Base-by-base conservation (phyloP, 352 stramenopile genomes). In the Pythium grandisporangium region DNA sequence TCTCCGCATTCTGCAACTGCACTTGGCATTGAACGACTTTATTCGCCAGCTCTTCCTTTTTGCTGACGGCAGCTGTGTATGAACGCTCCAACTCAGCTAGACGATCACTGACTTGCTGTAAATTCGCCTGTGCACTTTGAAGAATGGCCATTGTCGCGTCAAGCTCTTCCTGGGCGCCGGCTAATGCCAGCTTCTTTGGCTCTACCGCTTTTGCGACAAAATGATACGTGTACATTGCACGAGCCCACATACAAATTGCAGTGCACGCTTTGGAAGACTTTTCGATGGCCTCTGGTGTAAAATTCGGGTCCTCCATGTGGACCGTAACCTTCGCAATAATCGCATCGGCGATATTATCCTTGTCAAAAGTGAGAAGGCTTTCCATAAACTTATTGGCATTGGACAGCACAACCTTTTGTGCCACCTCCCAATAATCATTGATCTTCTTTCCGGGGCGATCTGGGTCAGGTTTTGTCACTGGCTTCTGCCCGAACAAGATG, bases 371-470 rank as follows among this genome's bases (percentile, higher is more conserved):
- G 24, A 95, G 50, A 16, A 96, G 46, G 17, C 72, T 91, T 34
- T 95, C 74, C 63, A 96, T 76, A 45, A 97, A 95, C 37, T 90
- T 93, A 53, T 95, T 95, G 24, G 85, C 81, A 49, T 96, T 95
- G n/a, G 70, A 87, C 4, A 97, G 66, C 43, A 97, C 70, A 10
- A 91, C 69, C 22, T 95, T 95, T 43, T 95, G 78, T 0, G 77
- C 78, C 4, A 92, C 77, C 49, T 94, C 84, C 78, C 85, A 95
- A 39, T 93, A 96, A 44, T 96, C 84, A 24, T 88, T 80, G 37
- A 96, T 75, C 46, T 96, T 96, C 44, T 96, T 96, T 16, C 84
- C 84, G 0, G 83, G 77, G 6, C 80, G 63, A 52, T 95, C 75
- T 0, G 82, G 82, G 37, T 97, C 85, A 2, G 78, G 72, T 34